Evolutionary conservation across 805 yeast genomes (phyloP).

Genomic region (Pichia insulana): DNA sequence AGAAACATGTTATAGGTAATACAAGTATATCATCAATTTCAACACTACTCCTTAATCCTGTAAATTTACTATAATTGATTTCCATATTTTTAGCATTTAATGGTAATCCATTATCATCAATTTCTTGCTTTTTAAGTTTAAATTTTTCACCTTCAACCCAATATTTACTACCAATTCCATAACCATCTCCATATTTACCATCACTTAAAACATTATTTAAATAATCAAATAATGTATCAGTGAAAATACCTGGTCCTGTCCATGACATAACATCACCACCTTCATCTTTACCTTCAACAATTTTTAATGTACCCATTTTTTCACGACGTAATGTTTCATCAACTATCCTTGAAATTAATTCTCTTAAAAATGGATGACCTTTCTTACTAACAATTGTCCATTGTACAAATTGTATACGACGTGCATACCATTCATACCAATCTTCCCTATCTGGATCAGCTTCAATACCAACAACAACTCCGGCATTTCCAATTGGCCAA

Average conservation of each 20-base stretch:
- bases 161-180: slow-evolving; percentile 25
- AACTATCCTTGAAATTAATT: slow-evolving; percentile 70
- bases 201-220: slow-evolving; percentile 48
- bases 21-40: slow-evolving; percentile 60
- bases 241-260: slow-evolving; percentile 97
- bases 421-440: slow-evolving; percentile 89
- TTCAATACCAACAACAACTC: slow-evolving; percentile 83
- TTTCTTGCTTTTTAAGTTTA: slow-evolving; percentile 16
- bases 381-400: slow-evolving; percentile 89
- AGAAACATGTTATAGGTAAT: slow-evolving; percentile 61
- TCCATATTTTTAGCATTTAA: slow-evolving; percentile 16
- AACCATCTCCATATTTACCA: slow-evolving; percentile 27
- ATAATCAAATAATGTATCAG: slow-evolving; percentile 76
- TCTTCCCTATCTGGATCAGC: slow-evolving; percentile 96
- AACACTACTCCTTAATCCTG: slow-evolving; percentile 46
- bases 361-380: slow-evolving; percentile 86
- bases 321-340: slow-evolving; percentile 58
- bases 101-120: slow-evolving; percentile 19
- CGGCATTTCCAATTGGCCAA: slow-evolving; percentile 62
- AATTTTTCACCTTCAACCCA: slow-evolving; percentile 20
- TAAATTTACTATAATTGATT: slow-evolving; percentile 58
- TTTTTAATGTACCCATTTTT: slow-evolving; percentile 35
- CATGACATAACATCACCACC: slow-evolving; percentile 84
- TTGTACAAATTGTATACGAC: slow-evolving; percentile 91
- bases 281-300: slow-evolving; percentile 46